Conservation (phyloP, 2,329 filamentous ascomycete species). For the Beauveria rudraprayagi region DNA sequence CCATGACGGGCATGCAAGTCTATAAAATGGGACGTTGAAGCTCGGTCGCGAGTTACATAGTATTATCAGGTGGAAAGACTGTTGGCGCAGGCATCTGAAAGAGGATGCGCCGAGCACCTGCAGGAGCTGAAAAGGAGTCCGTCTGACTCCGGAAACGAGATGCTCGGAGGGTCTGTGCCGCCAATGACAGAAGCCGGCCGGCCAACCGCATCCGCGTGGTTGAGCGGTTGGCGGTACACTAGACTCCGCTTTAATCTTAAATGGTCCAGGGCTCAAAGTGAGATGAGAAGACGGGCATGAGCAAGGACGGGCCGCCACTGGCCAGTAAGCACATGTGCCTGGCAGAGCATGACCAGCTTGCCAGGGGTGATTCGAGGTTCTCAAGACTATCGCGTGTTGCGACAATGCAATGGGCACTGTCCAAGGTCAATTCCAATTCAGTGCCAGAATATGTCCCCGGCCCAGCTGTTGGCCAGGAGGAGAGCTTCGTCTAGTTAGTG, state of each 20-base stretch:
- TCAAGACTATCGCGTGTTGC: background rate
- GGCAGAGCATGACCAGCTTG: background rate
- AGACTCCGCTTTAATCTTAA: conserved; percentile 11
- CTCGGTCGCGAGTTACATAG: too few relatives aligned
- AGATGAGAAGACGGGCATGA: background rate
- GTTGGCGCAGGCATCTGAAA: background rate
- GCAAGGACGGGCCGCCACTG: background rate
- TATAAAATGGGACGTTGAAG: too few relatives aligned
- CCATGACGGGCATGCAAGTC: too few relatives aligned
- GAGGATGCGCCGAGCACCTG: background rate
- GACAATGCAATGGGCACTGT: background rate
- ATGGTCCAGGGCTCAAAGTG: background rate
- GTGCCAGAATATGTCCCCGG: too few relatives aligned
- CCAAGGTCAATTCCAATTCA: background rate
- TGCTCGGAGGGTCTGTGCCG: background rate
- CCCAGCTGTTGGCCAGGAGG: too few relatives aligned
- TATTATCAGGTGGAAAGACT: background rate
- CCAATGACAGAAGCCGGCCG: background rate
- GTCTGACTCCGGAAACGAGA: background rate
- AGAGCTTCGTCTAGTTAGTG: too few relatives aligned
- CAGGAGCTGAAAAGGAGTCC: background rate
- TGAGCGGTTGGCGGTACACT: background rate
- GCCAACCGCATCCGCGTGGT: background rate
- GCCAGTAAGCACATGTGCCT: too few relatives aligned
- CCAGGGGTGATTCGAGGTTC: too few relatives aligned